Evolutionary conservation across 371 early-diverging fungal genomes (phyloP), one percentile per base, ranked within the genome.

Genomic region (Circinella minor): DNA sequence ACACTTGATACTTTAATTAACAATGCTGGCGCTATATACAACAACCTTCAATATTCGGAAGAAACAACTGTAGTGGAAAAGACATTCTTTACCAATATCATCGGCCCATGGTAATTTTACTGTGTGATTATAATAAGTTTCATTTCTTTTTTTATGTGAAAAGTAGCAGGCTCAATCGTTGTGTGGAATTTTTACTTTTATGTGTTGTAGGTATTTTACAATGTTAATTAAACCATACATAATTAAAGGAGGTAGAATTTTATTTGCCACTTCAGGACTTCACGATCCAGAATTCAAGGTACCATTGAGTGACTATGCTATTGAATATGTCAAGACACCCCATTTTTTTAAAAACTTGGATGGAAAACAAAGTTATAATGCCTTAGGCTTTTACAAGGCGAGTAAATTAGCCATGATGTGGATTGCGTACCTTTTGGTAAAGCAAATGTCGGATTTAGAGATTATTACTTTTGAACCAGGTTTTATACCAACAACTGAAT

Each of bases 401-500:
- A 80, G 80, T 34, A 82, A 82, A 51, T 63, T 82, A 13, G 74
- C 57, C 63, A 77, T 60, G 65, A 65, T 43, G 20, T 81, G 38
- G 66, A 18, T 78, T 13, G 63, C 71, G 3, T 77, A 70, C 37
- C 47, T 62, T 9, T 48, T 82, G 38, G 67, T 70, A 11, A 49
- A 71, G 34, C 60, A 37, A 18, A 39, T 36, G 14, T 69, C 73
- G 17, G 46, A 72, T 6, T 34, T 78, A 6, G 36, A 70, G n/a
- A 60, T 74, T 0, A 51, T 68, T 48, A 67, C 74, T 0, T 74
- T 80, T 47, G 80, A 78, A 37, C 82, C 82, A 9, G 82, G 82
- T 37, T 82, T 82, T 77, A 80, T 82, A 10, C 82, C 82, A 34
- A 68, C 77, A 1, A 82, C 82, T 11, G 71, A 55, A 10, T 68